phyloP scores from a whole-genome alignment of 1,139 yeast genomes.

The Candida tetrigidarum region DNA sequence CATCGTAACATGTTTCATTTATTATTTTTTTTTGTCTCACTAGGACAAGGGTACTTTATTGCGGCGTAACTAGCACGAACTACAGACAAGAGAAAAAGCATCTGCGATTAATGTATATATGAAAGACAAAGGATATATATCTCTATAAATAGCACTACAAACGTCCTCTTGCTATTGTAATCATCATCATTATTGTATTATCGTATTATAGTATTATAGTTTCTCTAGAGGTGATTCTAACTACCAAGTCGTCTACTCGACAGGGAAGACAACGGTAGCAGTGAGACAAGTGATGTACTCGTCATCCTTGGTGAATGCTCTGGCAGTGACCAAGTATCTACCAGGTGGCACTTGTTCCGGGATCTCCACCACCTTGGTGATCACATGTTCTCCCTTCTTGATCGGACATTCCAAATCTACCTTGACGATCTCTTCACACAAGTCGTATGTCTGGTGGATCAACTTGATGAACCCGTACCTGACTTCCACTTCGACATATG shows the following conservation, averaged over 20 bases:
- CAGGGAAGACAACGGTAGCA: conserved; percentile 70
- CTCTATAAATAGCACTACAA: not conserved
- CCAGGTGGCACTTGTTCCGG: conserved; percentile 98
- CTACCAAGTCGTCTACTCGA: too few relatives aligned
- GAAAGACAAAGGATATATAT: not conserved
- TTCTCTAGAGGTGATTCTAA: too few relatives aligned
- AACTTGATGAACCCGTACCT: conserved; percentile 89
- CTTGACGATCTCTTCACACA: conserved; percentile 84
- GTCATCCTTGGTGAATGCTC: conserved; percentile 87
- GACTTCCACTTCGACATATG: conserved; percentile 93
- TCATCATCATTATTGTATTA: not conserved
- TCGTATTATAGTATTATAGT: not conserved
- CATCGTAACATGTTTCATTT: too few relatives aligned
- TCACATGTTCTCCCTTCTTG: conserved; percentile 63
- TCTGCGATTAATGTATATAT: too few relatives aligned
- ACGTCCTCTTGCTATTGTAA: not conserved
- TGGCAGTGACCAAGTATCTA: conserved; percentile 79
- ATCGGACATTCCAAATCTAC: conserved; percentile 87
- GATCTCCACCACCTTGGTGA: conserved; percentile 75
- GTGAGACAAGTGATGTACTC: conserved; percentile 82
- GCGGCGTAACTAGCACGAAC: too few relatives aligned
- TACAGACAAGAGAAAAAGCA: too few relatives aligned
- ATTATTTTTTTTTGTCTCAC: too few relatives aligned
- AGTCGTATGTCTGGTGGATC: conserved; percentile 82
- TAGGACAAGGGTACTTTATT: too few relatives aligned